Evolutionary conservation across 2,329 filamentous ascomycete species (phyloP).

Genomic region (Emmonsiellopsis sp.): DNA sequence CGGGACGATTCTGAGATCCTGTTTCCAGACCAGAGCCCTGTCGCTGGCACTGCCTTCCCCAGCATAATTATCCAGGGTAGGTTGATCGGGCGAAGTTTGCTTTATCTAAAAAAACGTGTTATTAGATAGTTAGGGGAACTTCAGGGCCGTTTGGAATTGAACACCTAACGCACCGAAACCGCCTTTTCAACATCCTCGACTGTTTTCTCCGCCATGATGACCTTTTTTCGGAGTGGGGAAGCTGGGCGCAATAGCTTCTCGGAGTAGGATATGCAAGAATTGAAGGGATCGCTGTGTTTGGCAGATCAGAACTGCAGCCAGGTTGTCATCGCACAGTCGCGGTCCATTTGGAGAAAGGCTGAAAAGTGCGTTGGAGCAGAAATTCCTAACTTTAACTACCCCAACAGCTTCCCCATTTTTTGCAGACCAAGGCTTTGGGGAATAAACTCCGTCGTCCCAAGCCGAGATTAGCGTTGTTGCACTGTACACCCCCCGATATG

Average conservation of each 20-base stretch:
- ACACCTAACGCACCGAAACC: neutral
- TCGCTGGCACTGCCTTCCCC: neutral
- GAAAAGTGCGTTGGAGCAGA: no score
- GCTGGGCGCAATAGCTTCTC: neutral
- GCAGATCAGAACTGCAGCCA: neutral
- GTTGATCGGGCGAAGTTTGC: neutral
- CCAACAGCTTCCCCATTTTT: no score
- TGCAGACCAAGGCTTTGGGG: no score
- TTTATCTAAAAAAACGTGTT: neutral
- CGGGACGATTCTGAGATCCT: conserved; percentile 55
- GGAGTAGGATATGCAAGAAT: neutral
- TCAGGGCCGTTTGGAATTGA: neutral
- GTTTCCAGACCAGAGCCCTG: conserved; percentile 42
- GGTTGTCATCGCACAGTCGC: no score
- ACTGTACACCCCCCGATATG: no score
- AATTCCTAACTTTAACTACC: no score
- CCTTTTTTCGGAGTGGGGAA: neutral
- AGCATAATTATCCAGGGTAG: neutral
- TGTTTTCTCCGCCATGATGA: neutral
- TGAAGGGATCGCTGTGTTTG: neutral
- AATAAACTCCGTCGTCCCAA: no score
- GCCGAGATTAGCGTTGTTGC: no score
- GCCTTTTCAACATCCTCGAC: neutral
- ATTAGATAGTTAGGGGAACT: neutral
- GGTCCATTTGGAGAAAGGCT: no score